A percentile compares a stretch with the other conserved stretches of the same genome.
Conservation (phyloP, 2,329 filamentous ascomycete genomes). For the Ploettnerulaceae sp. region DNA sequence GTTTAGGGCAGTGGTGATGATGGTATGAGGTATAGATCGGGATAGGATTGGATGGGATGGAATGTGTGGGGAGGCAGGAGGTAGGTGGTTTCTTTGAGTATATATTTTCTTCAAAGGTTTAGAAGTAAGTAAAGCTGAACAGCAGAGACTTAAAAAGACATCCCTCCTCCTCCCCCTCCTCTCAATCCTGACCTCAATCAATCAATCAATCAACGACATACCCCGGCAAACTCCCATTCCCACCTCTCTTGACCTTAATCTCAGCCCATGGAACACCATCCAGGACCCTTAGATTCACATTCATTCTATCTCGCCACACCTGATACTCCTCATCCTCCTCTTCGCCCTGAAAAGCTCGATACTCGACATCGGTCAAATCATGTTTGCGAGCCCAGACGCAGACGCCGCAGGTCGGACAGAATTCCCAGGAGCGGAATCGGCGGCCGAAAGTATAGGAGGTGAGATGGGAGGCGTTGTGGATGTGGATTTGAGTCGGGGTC, state of each 20-base stretch:
- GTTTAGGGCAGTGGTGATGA: too few species aligned
- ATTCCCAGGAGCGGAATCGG: constrained; percentile 6
- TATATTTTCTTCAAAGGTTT: too few species aligned
- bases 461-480: neutral
- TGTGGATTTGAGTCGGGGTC: constrained; percentile 9
- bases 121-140: too few species aligned
- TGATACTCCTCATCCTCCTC: constrained; percentile 3
- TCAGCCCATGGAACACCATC: constrained; percentile 18
- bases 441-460: constrained; percentile 12
- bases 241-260: constrained; percentile 9
- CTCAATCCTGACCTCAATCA: too few species aligned
- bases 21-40: too few species aligned
- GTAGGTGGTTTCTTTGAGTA: too few species aligned
- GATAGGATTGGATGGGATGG: too few species aligned
- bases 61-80: too few species aligned
- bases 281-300: constrained; percentile 17
- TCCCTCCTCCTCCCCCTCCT: neutral
- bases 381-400: constrained; percentile 6
- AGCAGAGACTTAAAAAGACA: neutral
- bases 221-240: constrained; percentile 2
- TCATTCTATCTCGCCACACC: constrained; percentile 4
- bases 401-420: constrained; percentile 16
- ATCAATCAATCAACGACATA: constrained; percentile 14
- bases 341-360: neutral
- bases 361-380: neutral